Conservation (phyloP, 495 filamentous ascomycete species). For the Neurospora sp. region DNA sequence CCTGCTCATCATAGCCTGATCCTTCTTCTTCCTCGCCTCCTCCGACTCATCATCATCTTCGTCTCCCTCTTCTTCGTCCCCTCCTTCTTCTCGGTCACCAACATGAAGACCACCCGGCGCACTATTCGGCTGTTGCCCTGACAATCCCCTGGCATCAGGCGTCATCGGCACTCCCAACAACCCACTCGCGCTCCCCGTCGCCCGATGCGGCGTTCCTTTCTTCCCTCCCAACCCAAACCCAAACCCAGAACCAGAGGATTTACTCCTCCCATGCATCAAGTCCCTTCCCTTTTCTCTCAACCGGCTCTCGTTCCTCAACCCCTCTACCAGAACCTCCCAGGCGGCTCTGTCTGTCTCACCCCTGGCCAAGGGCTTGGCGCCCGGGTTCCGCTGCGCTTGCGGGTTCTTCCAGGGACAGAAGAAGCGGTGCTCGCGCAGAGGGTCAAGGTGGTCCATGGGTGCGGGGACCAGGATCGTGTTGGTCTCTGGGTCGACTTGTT, state of each 20-base stretch:
- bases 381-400: conserved; percentile 43
- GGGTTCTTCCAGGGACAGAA: conserved; percentile 74
- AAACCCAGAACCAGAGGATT: conserved; percentile 6
- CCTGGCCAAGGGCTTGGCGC: conserved; percentile 10
- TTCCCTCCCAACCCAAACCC: not conserved
- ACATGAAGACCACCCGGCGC: not conserved
- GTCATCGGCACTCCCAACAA: conserved; percentile 2
- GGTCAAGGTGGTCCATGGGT: conserved; percentile 56
- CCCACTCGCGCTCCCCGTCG: not conserved
- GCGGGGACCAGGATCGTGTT: conserved; percentile 44
- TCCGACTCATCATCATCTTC: conserved; percentile 29
- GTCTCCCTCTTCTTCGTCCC: not conserved
- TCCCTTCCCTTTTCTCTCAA: conserved; percentile 16
- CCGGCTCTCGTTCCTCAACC: conserved; percentile 36
- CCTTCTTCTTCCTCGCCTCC: conserved; percentile 38
- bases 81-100: not conserved
- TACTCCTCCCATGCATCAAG: conserved; percentile 14
- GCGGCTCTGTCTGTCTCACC: conserved; percentile 24
- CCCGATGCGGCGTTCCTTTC: conserved; percentile 4
- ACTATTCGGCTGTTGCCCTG: not conserved
- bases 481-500: conserved; percentile 34
- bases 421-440: conserved; percentile 59
- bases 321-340: conserved; percentile 37
- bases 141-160: conserved; percentile 1
- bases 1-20: conserved; percentile 44